These are phyloP conservation scores for Polyplosphaeria fusca DNA, from an alignment of 495 filamentous ascomycete species.

Conservation along the genomic window DNA sequence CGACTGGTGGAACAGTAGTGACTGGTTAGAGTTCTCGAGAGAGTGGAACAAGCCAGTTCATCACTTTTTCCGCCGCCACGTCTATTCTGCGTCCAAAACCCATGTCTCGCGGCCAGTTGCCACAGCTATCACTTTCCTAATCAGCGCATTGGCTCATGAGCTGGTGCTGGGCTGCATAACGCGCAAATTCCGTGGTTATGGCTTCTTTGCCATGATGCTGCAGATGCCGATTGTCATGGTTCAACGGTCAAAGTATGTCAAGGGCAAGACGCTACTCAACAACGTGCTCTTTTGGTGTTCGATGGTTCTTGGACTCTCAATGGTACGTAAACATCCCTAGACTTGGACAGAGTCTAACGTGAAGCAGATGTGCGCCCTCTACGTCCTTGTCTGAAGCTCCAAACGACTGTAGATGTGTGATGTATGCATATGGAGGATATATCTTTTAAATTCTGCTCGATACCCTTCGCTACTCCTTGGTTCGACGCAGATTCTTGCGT, in stretches of 20 bases:
- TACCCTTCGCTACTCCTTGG: constrained; percentile 1
- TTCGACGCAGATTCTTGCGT: no score
- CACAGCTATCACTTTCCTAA: constrained; percentile 87
- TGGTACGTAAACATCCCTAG: constrained; percentile 55
- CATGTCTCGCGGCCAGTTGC: constrained; percentile 75
- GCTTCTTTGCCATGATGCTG: constrained; percentile 90
- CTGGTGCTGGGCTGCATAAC: constrained; percentile 98
- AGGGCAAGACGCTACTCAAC: constrained; percentile 72
- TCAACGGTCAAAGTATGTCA: constrained; percentile 74
- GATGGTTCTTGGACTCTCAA: constrained; percentile 85
- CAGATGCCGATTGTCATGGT: constrained; percentile 92
- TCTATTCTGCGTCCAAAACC: constrained; percentile 75
- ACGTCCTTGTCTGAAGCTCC: constrained; percentile 4
- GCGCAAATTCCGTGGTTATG: constrained; percentile 92
- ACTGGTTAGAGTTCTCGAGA: constrained; percentile 93
- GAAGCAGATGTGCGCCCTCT: constrained; percentile 35
- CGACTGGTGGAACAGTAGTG: constrained; percentile 90
- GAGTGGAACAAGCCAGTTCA: constrained; percentile 99
- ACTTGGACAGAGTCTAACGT: constrained; percentile 1
- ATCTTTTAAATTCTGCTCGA: neutral
- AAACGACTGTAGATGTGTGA: neutral
- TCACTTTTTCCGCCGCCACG: constrained; percentile 91
- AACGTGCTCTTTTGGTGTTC: constrained; percentile 93
- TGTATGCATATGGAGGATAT: neutral
- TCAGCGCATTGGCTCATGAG: constrained; percentile 86